Base-by-base conservation (phyloP, 2,329 filamentous ascomycete species). In the Ophioceras dolichostomum region DNA sequence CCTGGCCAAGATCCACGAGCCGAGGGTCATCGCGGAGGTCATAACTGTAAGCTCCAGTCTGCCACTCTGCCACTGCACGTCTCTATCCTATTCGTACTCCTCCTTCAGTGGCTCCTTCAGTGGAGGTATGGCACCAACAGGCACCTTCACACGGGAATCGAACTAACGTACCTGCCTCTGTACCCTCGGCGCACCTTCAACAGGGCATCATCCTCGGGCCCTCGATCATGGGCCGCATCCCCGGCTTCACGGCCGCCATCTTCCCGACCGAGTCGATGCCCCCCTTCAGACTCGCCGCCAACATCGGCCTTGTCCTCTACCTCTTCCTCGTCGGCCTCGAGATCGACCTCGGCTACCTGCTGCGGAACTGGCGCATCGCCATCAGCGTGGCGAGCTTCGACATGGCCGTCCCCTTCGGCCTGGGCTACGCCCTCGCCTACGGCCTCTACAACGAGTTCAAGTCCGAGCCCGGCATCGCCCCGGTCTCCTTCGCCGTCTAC, bases 181-280 rank as follows among this genome's bases (percentile, higher is more conserved):
- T n/a, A n/a, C n/a, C n/a, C n/a, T n/a, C n/a, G n/a, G n/a, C n/a
- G 78, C n/a, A n/a, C n/a, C n/a, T n/a, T n/a, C n/a, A n/a, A n/a
- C n/a, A n/a, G 28, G 83, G 83, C 41, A 82, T 88, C 48, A 58
- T 94, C 27, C 70, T 94, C 1, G 87, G 87, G 4, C 87, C 87
- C 2, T 91, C 87, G 0, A 82, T 93, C 17, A 81, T 94, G 76
- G 86, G 86, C 51, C 77, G 81, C 37, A 86, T 94, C 17, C 85
- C 85, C 1, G 76, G 79, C 28, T 94, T 94, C 61, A 67, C 74
- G 36, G 59, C 65, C 3, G 67, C 79, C 44, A 89, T 94, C 45
- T 94, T 94, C 51, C 86, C 87, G 0, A 52, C 64, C 0, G 72
- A 62, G 1, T 87, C 84, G 2, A 83, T 93, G 56, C 78, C 84